Percentiles rank a stretch among this genome's conserved stretches.
Conservation (phyloP, 768 basidiomycete species). For the Termitomyces sp. region DNA sequence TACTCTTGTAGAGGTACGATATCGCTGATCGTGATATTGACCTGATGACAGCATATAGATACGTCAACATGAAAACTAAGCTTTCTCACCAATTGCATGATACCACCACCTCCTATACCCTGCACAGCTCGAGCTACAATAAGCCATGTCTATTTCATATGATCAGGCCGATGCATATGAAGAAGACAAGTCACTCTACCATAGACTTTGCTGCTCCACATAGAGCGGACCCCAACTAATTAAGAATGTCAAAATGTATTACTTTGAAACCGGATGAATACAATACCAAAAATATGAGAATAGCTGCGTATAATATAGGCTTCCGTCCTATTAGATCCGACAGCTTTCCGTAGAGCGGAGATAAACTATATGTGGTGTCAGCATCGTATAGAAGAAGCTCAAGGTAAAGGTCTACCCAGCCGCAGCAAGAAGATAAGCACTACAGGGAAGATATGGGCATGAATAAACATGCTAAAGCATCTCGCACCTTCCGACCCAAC, state of each 20-base stretch:
- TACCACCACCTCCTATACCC: constrained; percentile 79
- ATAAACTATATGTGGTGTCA: constrained; percentile 29
- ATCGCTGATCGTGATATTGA: constrained; percentile 76
- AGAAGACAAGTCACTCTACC: constrained; percentile 20
- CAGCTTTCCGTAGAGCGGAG: constrained; percentile 75
- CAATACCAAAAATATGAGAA: constrained; percentile 62
- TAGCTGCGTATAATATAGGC: constrained; percentile 60
- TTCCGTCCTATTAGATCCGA: constrained; percentile 60
- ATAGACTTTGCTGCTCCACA: constrained; percentile 79
- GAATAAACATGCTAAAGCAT: not conserved
- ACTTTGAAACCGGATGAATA: not conserved
- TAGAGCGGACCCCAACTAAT: constrained; percentile 69
- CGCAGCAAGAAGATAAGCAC: constrained; percentile 70
- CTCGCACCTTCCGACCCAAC: constrained; percentile 67
- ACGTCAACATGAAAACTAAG: not conserved
- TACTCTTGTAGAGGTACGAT: constrained; percentile 78
- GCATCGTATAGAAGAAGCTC: no score
- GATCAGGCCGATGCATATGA: not conserved
- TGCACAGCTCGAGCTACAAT: constrained; percentile 74
- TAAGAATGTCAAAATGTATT: not conserved
- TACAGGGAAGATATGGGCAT: constrained; percentile 17
- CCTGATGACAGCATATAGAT: constrained; percentile 20
- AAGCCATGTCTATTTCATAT: constrained; percentile 48
- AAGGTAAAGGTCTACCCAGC: constrained; percentile 30
- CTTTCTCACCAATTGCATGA: constrained; percentile 54